Base-by-base conservation (phyloP, 108 stramenopile genomes). In the Cyclotella cryptica region DNA sequence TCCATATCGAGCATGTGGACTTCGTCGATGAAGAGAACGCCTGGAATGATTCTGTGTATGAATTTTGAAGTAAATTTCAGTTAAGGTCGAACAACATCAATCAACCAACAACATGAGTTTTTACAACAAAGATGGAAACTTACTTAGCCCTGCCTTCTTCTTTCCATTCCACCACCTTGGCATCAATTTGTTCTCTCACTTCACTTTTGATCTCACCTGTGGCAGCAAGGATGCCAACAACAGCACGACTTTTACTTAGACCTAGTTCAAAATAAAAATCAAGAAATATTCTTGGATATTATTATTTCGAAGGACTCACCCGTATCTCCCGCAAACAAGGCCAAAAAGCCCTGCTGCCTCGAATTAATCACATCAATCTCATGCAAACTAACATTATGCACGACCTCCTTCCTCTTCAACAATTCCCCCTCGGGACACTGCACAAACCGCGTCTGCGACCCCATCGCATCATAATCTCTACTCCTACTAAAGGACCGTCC, bases 311-410 rank as follows among this genome's bases (percentile, higher is more conserved):
- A 40, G 9, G 39, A 15, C 64, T 65, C 64, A 66, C 99, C 99
- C 55, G 99, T 99, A 73, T 99, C 99, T 21, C 98, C 99, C 12
- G 99, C 94, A 88, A 99, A 99, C 18, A 99, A 83, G 0, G 99
- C 99, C 73, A 99, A 84, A 84, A 99, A 99, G 35, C 99, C 99
- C 78, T 99, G 98, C 81, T 98, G 96, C 53, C 99, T 85, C 30
- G 91, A 93, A 86, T 99, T 99, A 78, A 99, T 99, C 35, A 99
- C 99, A 86, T 99, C 99, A 74, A 99, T 99, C 81, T 99, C 99
- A 83, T 99, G 99, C 49, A 99, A 82, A 69, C 91, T 92, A 42
- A 99, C 98, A 35, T 91, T 92, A 74, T 97, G 96, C 12, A 97
- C 97, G 28, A 98, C 97, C 66, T 96, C 96, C 74, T 98, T 98